Percentiles rank a stretch among this genome's conserved stretches.
These are phyloP conservation scores for Claviceps sp. DNA, from an alignment of 2,329 filamentous ascomycete genomes.

Conservation along the genomic window DNA sequence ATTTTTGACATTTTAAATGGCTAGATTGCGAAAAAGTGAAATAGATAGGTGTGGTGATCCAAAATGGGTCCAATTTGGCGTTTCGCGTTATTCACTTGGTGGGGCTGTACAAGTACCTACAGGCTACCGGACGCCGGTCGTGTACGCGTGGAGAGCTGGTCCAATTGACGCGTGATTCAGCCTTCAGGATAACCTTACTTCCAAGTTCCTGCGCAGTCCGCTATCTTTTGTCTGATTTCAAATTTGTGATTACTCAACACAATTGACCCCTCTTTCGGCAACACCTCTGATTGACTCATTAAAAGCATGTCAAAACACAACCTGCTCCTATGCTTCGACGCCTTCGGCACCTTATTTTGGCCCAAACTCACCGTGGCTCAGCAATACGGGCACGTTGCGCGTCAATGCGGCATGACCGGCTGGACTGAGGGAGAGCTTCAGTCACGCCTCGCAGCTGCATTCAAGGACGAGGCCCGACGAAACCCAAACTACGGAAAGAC, in stretches of 20 bases:
- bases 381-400: constrained; percentile 41
- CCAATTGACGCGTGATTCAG: too few species aligned
- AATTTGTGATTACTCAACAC: too few species aligned
- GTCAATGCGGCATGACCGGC: constrained; percentile 31
- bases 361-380: constrained; percentile 34
- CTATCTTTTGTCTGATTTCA: constrained; percentile 4
- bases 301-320: constrained; percentile 19
- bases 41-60: too few species aligned
- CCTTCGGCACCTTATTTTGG: constrained; percentile 49
- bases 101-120: too few species aligned
- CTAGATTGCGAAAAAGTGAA: too few species aligned
- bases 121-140: too few species aligned
- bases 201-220: background rate
- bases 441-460: constrained; percentile 25
- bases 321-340: constrained; percentile 48
- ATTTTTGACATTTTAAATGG: too few species aligned
- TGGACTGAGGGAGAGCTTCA: constrained; percentile 28
- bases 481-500: constrained; percentile 48
- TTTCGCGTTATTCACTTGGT: too few species aligned
- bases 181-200: too few species aligned
- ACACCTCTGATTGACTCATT: background rate
- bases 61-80: too few species aligned
- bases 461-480: constrained; percentile 28
- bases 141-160: too few species aligned
- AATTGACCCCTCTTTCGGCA: background rate